Base-by-base conservation (phyloP, 1,139 yeast genomes). In the Ogataea hybrid region DNA sequence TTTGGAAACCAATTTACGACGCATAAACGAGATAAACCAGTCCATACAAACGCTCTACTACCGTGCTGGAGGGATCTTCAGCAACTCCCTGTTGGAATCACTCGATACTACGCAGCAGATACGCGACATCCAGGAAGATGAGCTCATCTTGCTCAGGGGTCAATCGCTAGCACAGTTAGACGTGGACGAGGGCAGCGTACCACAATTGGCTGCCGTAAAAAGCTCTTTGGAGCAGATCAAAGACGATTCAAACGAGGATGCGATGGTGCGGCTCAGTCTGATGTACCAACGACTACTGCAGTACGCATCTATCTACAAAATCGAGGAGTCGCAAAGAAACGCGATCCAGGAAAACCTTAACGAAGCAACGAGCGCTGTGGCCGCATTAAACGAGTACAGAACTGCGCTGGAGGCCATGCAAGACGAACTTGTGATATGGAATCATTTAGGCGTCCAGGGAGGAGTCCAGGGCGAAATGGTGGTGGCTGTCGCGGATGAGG, bases 61-160 rank as follows among this genome's bases (percentile, higher is more conserved):
- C 54, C 58, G 69, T 2, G 67, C 71, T 0, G 75, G 84, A 0
- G 85, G 86, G 1, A 71, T 78, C 27, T 83, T 82, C 61, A 78
- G 87, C 29, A 81, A 81, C 54, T 80, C 89, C 5, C 37, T 53
- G 31, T 65, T 81, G 9, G 63, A 69, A 25, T 65, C 72, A 27
- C 82, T 82, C 1, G 73, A 74, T 28, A 79, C 81, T 44, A 79
- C 83, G 5, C 63, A 70, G n/a, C 63, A 82, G 29, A 65, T 83
- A 25, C 71, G 85, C 2, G 77, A 77, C 25, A 58, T 58, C 1
- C 74, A 73, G 37, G 89, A 81, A 51, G 73, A 67, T 34, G 52
- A 47, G 37, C 28, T 43, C 17, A 27, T 42, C 21, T 14, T 44
- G 22, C 46, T 47, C 29, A 41, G 41, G 28, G 44, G 44, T 28